phyloP scores from a whole-genome alignment of 257 asterid species.

The Plantago major region DNA sequence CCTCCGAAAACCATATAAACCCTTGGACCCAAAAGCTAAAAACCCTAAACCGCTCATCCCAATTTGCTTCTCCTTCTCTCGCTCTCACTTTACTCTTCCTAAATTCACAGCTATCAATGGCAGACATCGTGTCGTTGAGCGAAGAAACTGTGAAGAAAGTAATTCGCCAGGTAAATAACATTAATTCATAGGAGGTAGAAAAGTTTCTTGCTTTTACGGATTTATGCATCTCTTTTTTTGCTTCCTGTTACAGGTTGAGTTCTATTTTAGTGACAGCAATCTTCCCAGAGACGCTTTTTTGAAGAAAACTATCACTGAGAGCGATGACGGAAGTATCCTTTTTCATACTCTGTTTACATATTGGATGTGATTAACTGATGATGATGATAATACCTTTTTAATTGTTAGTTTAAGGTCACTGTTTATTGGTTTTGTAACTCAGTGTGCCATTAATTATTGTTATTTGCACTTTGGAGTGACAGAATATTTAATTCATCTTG shows the following conservation, averaged over 20 bases:
- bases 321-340: conserved; percentile 95
- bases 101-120: conserved; percentile 37
- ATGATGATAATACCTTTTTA: too few species aligned
- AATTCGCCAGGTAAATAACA: conserved; percentile 66
- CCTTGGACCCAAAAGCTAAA: not conserved
- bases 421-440: not conserved
- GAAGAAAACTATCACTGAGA: conserved; percentile 56
- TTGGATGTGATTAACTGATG: not conserved
- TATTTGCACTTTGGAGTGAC: not conserved
- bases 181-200: not conserved
- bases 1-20: too few species aligned
- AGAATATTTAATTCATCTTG: not conserved
- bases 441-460: not conserved
- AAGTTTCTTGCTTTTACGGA: not conserved
- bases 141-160: conserved; percentile 81
- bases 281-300: conserved; percentile 84
- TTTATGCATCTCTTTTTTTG: not conserved
- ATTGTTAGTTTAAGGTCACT: too few species aligned
- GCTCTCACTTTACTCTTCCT: not conserved
- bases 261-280: conserved; percentile 94
- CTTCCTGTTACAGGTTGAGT: conserved; percentile 63
- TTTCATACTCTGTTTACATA: not conserved
- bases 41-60: conserved; percentile 50
- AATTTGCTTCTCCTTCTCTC: not conserved
- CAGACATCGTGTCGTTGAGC: conserved; percentile 42